Evolutionary conservation across 306 rosid species (phyloP), one percentile per base, ranked within the genome.

Genomic region (Cicer bijugum): DNA sequence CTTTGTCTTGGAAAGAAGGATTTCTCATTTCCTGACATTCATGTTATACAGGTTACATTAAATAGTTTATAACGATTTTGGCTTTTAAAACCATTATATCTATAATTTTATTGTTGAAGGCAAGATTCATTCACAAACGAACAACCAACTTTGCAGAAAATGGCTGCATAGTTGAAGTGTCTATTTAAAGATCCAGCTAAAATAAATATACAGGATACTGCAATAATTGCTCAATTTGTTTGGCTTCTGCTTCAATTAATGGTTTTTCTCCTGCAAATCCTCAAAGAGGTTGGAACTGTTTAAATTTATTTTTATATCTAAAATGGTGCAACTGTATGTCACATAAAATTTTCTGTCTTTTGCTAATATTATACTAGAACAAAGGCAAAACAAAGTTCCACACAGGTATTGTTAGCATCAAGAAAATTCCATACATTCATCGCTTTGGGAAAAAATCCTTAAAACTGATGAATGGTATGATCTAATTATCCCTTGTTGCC

Each of bases 171-270:
- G 45, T 75, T 80, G 38, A 47, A 67, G 38, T 58, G 15, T 51
- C 44, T 80, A 52, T 20, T 23, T 56, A 74, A 72, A n/a, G 15
- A 58, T 23, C 57, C 60, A 44, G 60, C 61, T 74, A 46, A 28
- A 63, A 43, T 33, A 42, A 70, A 14, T 71, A 71, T 61, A 62
- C 67, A 78, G 46, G 45, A 44, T 70, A 44, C 50, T 45, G 48
- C 16, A 38, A 46, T 46, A 35, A 35, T 52, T 72, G 65, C 56
- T 81, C 66, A 55, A 28, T 61, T 58, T n/a, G 66, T 56, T 81
- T 64, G 28, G 45, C 44, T n/a, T 6, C 45, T 64, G n/a, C 20
- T 56, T 64, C 14, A 59, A 14, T 66, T 42, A 65, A 23, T 10
- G 15, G 48, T 39, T 42, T 70, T 48, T 64, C 52, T 64, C 42